Evolutionary conservation across 305 asterid genomes (phyloP).

Genomic region (Rubia peregrina): DNA sequence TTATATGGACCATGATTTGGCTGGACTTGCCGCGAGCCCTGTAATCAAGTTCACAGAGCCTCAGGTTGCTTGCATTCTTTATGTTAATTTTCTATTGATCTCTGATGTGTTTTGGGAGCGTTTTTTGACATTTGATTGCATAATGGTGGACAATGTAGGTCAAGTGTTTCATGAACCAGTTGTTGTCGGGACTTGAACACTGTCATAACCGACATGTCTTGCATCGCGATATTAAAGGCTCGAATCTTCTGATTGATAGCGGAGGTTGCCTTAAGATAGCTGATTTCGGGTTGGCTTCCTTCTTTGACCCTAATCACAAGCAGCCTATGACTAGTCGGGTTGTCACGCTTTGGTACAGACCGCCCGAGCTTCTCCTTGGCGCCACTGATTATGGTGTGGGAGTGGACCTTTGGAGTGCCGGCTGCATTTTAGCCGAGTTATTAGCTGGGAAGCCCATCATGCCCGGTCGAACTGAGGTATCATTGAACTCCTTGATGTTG

Average conservation of each 20-base stretch:
- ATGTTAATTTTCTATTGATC: neutral
- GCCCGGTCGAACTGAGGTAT: slow-evolving; percentile 95
- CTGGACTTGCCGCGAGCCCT: slow-evolving; percentile 80
- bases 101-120: slow-evolving; percentile 17
- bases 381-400: slow-evolving; percentile 87
- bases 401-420: slow-evolving; percentile 90
- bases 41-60: slow-evolving; percentile 72
- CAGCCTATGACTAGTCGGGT: slow-evolving; percentile 93
- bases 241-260: slow-evolving; percentile 73
- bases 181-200: slow-evolving; percentile 81
- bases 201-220: slow-evolving; percentile 73
- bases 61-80: slow-evolving; percentile 44
- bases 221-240: slow-evolving; percentile 91
- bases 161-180: slow-evolving; percentile 77
- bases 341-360: slow-evolving; percentile 89
- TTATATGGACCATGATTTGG: slow-evolving; percentile 87
- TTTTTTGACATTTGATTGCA: slow-evolving; percentile 12
- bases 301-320: slow-evolving; percentile 67
- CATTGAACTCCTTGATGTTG: slow-evolving; percentile 1
- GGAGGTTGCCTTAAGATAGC: slow-evolving; percentile 80
- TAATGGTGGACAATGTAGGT: slow-evolving; percentile 43
- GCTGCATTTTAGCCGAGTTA: slow-evolving; percentile 84
- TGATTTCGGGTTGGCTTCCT: slow-evolving; percentile 86
- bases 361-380: slow-evolving; percentile 90
- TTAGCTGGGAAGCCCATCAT: slow-evolving; percentile 87